These are phyloP conservation scores for Arbutus unedo DNA, from an alignment of 148 eudicot genomes.

Conservation along the genomic window DNA sequence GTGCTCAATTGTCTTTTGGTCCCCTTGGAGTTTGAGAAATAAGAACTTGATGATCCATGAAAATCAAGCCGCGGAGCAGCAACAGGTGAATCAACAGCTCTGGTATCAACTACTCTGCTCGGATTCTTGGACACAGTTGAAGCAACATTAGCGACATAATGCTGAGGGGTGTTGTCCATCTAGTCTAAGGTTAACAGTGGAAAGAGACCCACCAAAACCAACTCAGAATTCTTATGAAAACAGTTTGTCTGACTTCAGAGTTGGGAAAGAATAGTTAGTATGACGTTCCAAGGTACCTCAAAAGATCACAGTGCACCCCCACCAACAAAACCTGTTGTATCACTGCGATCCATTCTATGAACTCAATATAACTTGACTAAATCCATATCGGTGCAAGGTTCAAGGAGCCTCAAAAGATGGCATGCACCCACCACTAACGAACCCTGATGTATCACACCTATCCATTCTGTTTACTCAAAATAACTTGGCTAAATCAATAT, in stretches of 20 bases:
- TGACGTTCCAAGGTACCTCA: constrained; percentile 8
- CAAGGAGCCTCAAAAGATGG: constrained; percentile 6
- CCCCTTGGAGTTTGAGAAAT: constrained; percentile 19
- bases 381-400: neutral
- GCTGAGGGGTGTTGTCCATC: constrained; percentile 26
- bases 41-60: constrained; percentile 21
- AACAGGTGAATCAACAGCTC: constrained; percentile 12
- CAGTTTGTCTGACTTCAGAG: neutral
- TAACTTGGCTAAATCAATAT: constrained; percentile 15
- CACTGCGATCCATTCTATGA: constrained; percentile 59
- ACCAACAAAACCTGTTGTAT: constrained; percentile 80
- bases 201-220: neutral
- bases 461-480: constrained; percentile 41
- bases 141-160: constrained; percentile 10
- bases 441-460: constrained; percentile 70
- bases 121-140: constrained; percentile 4
- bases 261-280: neutral
- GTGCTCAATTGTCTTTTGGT: too few species aligned
- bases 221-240: constrained; percentile 6
- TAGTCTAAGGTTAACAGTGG: constrained; percentile 7
- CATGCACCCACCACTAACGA: constrained; percentile 50
- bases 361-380: constrained; percentile 11
- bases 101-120: constrained; percentile 21
- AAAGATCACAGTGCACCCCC: constrained; percentile 43
- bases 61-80: constrained; percentile 27